Evolutionary conservation across 1,139 yeast genomes (phyloP), one percentile per base, ranked within the genome.

Genomic region (Nadsonia starkeyi-henricii): DNA sequence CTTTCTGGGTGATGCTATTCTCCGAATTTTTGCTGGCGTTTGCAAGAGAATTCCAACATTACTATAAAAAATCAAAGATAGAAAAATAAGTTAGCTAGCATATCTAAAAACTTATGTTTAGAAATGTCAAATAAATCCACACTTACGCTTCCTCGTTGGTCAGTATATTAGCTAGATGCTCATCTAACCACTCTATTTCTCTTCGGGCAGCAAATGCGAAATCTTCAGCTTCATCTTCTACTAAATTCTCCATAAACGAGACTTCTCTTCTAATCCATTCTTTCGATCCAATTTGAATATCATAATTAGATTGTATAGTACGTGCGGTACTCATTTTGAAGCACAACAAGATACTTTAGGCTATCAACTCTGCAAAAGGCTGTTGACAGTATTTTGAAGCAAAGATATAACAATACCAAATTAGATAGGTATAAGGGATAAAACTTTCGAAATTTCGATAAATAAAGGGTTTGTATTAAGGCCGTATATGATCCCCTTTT

Each of bases 221-320:
- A 50, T 67, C 70, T 50, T 68, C 72, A 3, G 62, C 56, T 43
- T 65, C 67, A 42, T 57, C 58, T 13, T 54, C 56, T 50, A 66
- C 62, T 36, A 61, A 55, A 28, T 59, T 62, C 42, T 62, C 58
- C 9, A 63, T 62, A 2, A 59, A 57, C 43, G 57, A 57, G 45
- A 68, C 63, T 54, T 73, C 77, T 30, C 61, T 61, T 26, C 68
- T 65, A 51, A 70, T 62, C 78, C 78, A 73, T 52, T 66, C 69
- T 15, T 71, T 62, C 5, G 74, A 65, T 3, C 75, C 76, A 1
- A 53, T 54, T 82, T 17, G 78, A 77, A 50, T 69, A 67, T 57
- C 79, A 73, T 62, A 67, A 78, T 45, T 59, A 73, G 7, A 74
- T 23, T 23, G 8, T 23, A 23, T 5, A 23, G 5, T 23, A 23